These are phyloP conservation scores for Fusarium globosum DNA, from an alignment of 2,329 filamentous ascomycete species.

Conservation along the genomic window DNA sequence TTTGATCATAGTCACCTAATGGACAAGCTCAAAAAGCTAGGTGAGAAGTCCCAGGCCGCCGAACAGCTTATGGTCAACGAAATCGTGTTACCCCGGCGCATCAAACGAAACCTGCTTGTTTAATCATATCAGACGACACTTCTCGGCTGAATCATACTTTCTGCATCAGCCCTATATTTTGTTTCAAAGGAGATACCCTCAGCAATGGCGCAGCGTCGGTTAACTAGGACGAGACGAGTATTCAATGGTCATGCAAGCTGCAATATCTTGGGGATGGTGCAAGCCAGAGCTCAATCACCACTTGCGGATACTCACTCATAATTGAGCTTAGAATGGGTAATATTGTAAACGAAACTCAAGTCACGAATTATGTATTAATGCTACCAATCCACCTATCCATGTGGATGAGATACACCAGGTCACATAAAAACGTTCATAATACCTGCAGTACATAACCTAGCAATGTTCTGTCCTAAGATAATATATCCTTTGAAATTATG, in stretches of 20 bases:
- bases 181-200: slow-evolving; percentile 32
- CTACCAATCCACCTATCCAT: not conserved
- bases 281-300: not conserved
- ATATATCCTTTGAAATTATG: not conserved
- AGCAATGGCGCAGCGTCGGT: slow-evolving; percentile 25
- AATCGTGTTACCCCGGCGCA: slow-evolving; percentile 53
- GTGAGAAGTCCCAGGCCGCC: slow-evolving; percentile 51
- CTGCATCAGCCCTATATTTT: slow-evolving; percentile 6
- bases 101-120: slow-evolving; percentile 55
- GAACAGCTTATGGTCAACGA: slow-evolving; percentile 50
- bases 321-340: not conserved
- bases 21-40: slow-evolving; percentile 63
- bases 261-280: not conserved
- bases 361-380: slow-evolving; percentile 19
- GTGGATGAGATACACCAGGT: not conserved
- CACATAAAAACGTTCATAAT: not conserved
- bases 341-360: not conserved
- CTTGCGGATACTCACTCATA: not conserved
- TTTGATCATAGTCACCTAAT: slow-evolving; percentile 61
- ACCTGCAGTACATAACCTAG: not conserved
- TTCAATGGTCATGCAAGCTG: not conserved
- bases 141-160: not conserved
- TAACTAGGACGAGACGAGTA: not conserved
- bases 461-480: not conserved
- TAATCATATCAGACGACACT: slow-evolving; percentile 4